phyloP scores from a whole-genome alignment of 768 basidiomycete genomes.

The Tubosaeta sp. region DNA sequence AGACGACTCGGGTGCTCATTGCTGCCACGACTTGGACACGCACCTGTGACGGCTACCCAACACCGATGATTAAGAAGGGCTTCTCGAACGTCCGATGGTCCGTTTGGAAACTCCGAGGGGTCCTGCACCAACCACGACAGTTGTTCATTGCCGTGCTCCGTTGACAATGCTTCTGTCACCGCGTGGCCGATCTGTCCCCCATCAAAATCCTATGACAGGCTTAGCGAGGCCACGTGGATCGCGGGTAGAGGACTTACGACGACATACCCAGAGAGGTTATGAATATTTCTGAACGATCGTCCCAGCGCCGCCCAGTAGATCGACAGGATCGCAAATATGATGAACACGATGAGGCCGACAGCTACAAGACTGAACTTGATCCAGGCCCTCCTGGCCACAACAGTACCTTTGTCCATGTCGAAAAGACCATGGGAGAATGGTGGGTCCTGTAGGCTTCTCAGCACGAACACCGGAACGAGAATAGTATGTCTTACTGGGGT shows the following conservation, averaged over 20 bases:
- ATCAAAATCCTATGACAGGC: slow-evolving; percentile 51
- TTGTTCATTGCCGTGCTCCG: slow-evolving; percentile 25
- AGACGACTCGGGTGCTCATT: background rate
- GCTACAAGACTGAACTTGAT: slow-evolving; percentile 37
- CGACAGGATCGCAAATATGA: slow-evolving; percentile 47
- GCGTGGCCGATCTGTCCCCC: slow-evolving; percentile 47
- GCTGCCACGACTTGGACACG: slow-evolving; percentile 15
- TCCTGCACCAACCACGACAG: slow-evolving; percentile 46
- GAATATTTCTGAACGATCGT: slow-evolving; percentile 34
- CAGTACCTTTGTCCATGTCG: slow-evolving; percentile 27
- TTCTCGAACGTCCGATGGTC: slow-evolving; percentile 37
- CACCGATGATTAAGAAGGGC: slow-evolving; percentile 46
- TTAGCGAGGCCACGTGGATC: background rate
- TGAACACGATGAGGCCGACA: slow-evolving; percentile 34
- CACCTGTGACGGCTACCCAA: slow-evolving; percentile 56
- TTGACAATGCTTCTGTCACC: slow-evolving; percentile 38
- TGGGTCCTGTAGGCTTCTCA: slow-evolving; percentile 15
- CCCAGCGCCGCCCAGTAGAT: slow-evolving; percentile 63
- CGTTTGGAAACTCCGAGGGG: slow-evolving; percentile 42
- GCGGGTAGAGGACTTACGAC: slow-evolving; percentile 40
- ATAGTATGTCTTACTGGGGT: slow-evolving; percentile 9
- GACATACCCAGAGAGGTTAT: slow-evolving; percentile 50
- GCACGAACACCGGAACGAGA: background rate
- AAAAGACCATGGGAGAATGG: slow-evolving; percentile 30
- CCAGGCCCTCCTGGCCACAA: slow-evolving; percentile 36